phyloP scores from a whole-genome alignment of 352 stramenopile genomes.

The Globisporangium nodosum region DNA sequence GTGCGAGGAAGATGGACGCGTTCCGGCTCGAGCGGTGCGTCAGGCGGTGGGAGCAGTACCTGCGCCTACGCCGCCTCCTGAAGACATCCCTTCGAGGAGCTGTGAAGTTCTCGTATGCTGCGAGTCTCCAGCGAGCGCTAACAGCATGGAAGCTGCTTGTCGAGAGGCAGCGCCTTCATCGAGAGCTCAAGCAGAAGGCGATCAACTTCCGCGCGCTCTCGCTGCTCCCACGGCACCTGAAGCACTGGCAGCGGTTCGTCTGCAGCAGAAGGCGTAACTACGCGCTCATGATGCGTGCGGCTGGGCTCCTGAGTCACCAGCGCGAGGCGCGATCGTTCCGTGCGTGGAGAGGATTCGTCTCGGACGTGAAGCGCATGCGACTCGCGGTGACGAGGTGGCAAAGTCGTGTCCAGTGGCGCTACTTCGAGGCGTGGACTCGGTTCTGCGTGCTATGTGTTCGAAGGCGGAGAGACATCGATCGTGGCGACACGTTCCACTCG shows the following conservation, averaged over 20 bases:
- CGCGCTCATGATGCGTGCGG: conserved; percentile 21
- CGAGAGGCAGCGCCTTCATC: conserved; percentile 5
- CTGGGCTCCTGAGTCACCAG: conserved; percentile 26
- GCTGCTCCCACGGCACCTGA: conserved; percentile 28
- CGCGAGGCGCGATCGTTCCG: conserved; percentile 27
- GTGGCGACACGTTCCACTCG: conserved; percentile 13
- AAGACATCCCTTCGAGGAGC: conserved; percentile 14
- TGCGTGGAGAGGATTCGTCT: conserved; percentile 19
- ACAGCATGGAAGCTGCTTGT: conserved; percentile 26
- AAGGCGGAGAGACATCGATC: conserved; percentile 4
- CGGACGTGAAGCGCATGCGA: conserved; percentile 8
- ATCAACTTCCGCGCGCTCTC: conserved; percentile 35
- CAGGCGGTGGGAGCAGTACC: conserved; percentile 16
- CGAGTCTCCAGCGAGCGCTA: conserved; percentile 15
- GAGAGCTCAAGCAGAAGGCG: conserved; percentile 28
- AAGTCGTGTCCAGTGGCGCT: conserved; percentile 10
- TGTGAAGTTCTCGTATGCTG: conserved; percentile 8
- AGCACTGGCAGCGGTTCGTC: conserved; percentile 23
- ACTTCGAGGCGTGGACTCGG: conserved; percentile 14
- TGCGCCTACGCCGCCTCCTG: conserved; percentile 19
- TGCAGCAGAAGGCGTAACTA: conserved; percentile 6
- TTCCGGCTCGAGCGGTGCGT: conserved; percentile 19
- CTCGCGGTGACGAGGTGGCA: conserved; percentile 18
- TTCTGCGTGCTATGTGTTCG: conserved; percentile 12
- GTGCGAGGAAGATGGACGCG: neutral